phyloP scores from a whole-genome alignment of 768 basidiomycete genomes.

The Calocybe cyanea region DNA sequence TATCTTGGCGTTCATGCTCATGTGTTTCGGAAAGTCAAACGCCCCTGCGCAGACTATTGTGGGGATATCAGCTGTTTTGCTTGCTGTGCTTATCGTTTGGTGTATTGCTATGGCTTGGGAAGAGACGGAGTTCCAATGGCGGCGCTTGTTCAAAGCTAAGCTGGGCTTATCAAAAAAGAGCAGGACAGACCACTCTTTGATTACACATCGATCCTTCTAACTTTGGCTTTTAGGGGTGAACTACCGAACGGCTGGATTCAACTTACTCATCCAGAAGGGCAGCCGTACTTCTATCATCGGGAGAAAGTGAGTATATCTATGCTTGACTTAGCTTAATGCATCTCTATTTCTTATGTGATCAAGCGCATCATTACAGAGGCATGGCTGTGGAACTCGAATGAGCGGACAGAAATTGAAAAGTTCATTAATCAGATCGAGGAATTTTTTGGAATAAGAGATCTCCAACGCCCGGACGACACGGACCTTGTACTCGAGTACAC shows the following conservation, averaged over 20 bases:
- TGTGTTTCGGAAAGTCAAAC: conserved; percentile 22
- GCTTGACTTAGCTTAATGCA: background rate
- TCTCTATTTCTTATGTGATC: no score
- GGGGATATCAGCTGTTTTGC: conserved; percentile 6
- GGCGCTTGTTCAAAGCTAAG: background rate
- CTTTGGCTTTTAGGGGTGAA: conserved; percentile 3
- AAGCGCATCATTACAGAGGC: conserved; percentile 9
- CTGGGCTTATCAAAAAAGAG: background rate
- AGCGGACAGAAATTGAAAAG: background rate
- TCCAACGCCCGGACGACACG: conserved; percentile 1
- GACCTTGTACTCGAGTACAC: conserved; percentile 6
- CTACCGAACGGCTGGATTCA: conserved; percentile 10
- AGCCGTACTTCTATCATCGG: conserved; percentile 10
- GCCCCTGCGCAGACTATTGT: conserved; percentile 14
- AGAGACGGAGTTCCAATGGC: conserved; percentile 5
- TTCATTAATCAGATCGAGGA: conserved; percentile 2
- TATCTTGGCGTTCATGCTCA: conserved; percentile 21
- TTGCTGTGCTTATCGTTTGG: conserved; percentile 19
- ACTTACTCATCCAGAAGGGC: conserved; percentile 10
- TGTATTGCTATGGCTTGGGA: conserved; percentile 21
- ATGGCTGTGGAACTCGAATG: conserved; percentile 1
- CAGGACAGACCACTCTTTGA: no score
- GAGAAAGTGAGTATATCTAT: background rate
- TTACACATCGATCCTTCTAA: no score
- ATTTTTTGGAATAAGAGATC: background rate